phyloP scores from a whole-genome alignment of 805 yeast species.

The Yamadazyma kitorensis region DNA sequence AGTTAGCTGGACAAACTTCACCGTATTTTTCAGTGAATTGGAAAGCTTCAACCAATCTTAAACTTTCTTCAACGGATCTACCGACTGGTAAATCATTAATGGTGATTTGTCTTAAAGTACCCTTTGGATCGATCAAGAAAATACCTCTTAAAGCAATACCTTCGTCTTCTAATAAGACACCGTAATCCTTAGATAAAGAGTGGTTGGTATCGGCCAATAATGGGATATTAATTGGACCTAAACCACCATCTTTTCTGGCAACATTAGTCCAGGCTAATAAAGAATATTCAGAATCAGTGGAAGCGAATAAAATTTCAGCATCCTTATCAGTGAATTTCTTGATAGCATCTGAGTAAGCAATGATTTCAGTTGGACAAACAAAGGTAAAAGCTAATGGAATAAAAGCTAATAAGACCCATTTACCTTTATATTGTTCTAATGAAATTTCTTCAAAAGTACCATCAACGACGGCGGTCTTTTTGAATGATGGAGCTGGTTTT shows the following conservation, averaged over 20 bases:
- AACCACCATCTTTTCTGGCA: slow-evolving; percentile 96
- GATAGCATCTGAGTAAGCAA: slow-evolving; percentile 96
- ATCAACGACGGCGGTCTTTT: slow-evolving; percentile 95
- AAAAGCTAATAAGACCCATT: slow-evolving; percentile 96
- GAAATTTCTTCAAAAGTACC: slow-evolving; percentile 95
- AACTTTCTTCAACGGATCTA: slow-evolving; percentile 96
- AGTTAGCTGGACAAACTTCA: slow-evolving; percentile 99
- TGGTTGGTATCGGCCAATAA: slow-evolving; percentile 96
- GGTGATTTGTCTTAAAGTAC: slow-evolving; percentile 92
- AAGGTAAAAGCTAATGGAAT: slow-evolving; percentile 99
- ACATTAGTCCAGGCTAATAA: slow-evolving; percentile 98
- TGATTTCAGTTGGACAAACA: slow-evolving; percentile 99
- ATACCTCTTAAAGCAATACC: slow-evolving; percentile 98
- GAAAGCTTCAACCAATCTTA: slow-evolving; percentile 98
- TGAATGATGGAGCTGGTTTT: slow-evolving; percentile 95
- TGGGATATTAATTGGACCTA: slow-evolving; percentile 93
- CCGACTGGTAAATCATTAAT: slow-evolving; percentile 99
- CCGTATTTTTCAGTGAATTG: slow-evolving; percentile 99
- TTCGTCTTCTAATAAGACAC: slow-evolving; percentile 93
- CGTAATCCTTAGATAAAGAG: slow-evolving; percentile 91
- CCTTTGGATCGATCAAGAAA: slow-evolving; percentile 96
- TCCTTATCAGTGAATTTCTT: slow-evolving; percentile 84
- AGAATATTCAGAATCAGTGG: slow-evolving; percentile 98
- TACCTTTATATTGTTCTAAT: slow-evolving; percentile 93
- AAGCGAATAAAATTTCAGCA: slow-evolving; percentile 89